Percentiles rank a stretch among this genome's conserved stretches.
These are phyloP conservation scores for Vigna angularis DNA, from an alignment of 306 rosid species.

Conservation along the genomic window DNA sequence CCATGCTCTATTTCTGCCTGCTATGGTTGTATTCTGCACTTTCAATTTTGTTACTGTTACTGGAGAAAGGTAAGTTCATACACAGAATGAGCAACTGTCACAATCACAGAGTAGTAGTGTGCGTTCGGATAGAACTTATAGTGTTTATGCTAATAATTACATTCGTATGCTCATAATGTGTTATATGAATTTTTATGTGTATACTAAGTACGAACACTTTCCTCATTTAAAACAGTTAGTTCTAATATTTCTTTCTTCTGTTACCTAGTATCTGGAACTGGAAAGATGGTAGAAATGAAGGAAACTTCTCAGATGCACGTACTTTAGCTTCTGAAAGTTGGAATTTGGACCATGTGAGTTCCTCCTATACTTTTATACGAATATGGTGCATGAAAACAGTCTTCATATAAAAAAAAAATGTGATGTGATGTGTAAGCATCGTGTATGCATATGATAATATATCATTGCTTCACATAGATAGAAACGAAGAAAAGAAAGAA, in stretches of 20 bases:
- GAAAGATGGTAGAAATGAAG: conserved; percentile 72
- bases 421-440: background rate
- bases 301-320: conserved; percentile 78
- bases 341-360: conserved; percentile 70
- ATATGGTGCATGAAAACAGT: conserved; percentile 3
- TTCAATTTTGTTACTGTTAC: conserved; percentile 10
- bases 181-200: conserved; percentile 33
- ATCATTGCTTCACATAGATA: background rate
- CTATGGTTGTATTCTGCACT: conserved; percentile 4
- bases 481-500: background rate
- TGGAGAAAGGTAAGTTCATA: conserved; percentile 28
- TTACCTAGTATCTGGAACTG: conserved; percentile 82
- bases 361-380: background rate
- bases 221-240: conserved; percentile 2
- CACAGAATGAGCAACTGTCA: conserved; percentile 1
- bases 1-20: background rate
- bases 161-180: conserved; percentile 20
- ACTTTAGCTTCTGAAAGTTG: conserved; percentile 76
- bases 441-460: background rate
- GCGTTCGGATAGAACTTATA: background rate
- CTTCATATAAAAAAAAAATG: background rate
- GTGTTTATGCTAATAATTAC: background rate
- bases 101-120: conserved; percentile 13
- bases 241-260: conserved; percentile 33
- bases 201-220: conserved; percentile 15